Percentiles rank a stretch among this genome's conserved stretches.
These are phyloP conservation scores for Balamuthia mandrillaris DNA, from an alignment of 208 protist genomes.

Conservation along the genomic window DNA sequence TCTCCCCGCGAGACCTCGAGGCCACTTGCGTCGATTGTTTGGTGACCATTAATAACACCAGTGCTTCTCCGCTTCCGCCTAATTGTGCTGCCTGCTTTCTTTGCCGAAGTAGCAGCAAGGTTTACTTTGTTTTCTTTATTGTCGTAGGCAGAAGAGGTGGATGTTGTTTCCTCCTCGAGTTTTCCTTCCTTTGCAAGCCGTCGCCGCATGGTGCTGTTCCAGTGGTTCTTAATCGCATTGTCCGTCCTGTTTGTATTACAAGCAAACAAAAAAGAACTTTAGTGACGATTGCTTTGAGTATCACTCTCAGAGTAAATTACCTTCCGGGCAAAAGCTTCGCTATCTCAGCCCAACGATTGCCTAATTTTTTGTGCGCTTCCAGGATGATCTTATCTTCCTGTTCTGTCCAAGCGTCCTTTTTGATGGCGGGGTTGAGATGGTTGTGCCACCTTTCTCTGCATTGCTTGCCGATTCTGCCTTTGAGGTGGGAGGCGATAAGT, in stretches of 20 bases:
- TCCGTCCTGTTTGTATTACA: no score
- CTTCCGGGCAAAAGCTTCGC: constrained; percentile 66
- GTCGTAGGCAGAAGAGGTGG: no score
- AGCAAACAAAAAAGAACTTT: no score
- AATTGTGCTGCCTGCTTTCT: no score
- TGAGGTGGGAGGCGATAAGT: constrained; percentile 46
- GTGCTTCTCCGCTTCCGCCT: no score
- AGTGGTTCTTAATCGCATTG: constrained; percentile 80
- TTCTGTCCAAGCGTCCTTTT: constrained; percentile 66
- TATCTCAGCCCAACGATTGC: constrained; percentile 75
- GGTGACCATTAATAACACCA: no score
- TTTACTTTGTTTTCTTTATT: no score
- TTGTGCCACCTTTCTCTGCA: constrained; percentile 70
- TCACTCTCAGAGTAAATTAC: no score
- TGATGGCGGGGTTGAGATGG: constrained; percentile 70
- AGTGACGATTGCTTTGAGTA: no score
- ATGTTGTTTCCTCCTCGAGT: neutral
- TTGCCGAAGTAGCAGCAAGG: no score
- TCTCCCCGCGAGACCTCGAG: no score
- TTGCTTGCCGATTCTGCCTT: constrained; percentile 58
- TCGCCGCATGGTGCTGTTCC: constrained; percentile 68
- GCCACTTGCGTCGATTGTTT: no score
- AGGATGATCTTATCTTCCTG: constrained; percentile 3
- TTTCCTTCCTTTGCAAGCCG: neutral
- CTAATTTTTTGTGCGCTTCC: constrained; percentile 2